Evolutionary conservation across 176 grass and related monocot species (phyloP).

Genomic region (Lolium perenne): DNA sequence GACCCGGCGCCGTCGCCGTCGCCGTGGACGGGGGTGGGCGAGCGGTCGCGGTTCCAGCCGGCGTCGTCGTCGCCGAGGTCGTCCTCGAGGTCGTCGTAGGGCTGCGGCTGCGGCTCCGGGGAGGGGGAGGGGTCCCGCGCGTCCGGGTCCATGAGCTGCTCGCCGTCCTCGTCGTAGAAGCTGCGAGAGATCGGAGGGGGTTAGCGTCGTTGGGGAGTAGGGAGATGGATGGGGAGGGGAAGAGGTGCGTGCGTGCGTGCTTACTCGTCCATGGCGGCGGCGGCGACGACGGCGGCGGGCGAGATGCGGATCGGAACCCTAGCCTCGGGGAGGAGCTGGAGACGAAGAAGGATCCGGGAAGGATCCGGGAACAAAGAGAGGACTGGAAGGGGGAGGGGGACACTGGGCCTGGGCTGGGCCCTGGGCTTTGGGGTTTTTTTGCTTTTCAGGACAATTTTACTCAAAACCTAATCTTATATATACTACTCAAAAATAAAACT

Average conservation of each 20-base stretch:
- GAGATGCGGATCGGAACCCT: conserved; percentile 32
- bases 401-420: too few relatives aligned
- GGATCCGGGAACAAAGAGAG: not conserved
- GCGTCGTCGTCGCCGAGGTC: conserved; percentile 48
- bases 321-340: conserved; percentile 9
- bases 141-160: conserved; percentile 75
- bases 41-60: conserved; percentile 64
- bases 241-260: not conserved
- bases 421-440: too few relatives aligned
- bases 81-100: conserved; percentile 59
- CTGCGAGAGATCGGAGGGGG: conserved; percentile 40
- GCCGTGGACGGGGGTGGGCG: conserved; percentile 71
- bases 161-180: conserved; percentile 85
- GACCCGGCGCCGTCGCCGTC: conserved; percentile 43
- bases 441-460: too few relatives aligned
- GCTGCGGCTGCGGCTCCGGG: conserved; percentile 28
- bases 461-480: too few relatives aligned
- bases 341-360: conserved; percentile 18
- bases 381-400: not conserved
- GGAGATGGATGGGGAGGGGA: not conserved
- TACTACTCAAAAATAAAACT: too few relatives aligned
- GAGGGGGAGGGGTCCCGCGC: conserved; percentile 42
- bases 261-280: conserved; percentile 28
- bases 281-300: not conserved
- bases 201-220: not conserved